Base-by-base conservation (phyloP, 495 filamentous ascomycete genomes). In the Diplogelasinospora grovesii region DNA sequence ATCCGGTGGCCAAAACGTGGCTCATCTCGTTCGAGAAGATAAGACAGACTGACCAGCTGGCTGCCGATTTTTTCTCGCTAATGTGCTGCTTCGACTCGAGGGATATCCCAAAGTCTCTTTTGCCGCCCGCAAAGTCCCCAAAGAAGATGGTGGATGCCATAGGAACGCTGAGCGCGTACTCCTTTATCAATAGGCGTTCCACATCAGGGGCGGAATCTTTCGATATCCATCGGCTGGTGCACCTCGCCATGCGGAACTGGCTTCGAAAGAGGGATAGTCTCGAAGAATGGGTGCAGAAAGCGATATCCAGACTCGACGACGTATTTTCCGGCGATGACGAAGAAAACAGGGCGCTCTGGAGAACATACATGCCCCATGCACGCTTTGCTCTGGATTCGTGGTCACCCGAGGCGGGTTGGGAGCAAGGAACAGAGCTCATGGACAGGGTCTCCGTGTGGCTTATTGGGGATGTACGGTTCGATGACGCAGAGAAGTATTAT, bases 21-120 rank as follows among this genome's bases (percentile, higher is more conserved):
- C 52, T 60, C 8, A 39, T 65, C 11, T 65, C 61, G 2, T 59
- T 67, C 27, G 45, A 65, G 22, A 49, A 63, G 6, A 70, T 71
- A 20, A 52, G 49, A 7, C 22, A 54, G 24, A 29, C 50, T 16
- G 38, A 59, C 22, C 56, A 57, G 6, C 51, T 53, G 16, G 66
- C 66, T n/a, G 56, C 64, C 22, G 46, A 63, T 9, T 57, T 65
- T 15, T 45, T 73, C 2, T 61, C 52, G 22, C 52, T 68, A 11
- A 62, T 72, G 34, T 54, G 51, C 20, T 48, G 63, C 11, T 42
- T 70, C 1, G 67, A 60, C 15, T 53, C 63, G 24, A 56, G 68
- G 22, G 52, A 58, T 25, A 64, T 73, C 26, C 59, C 64, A 9
- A 61, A 5, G 46, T 70, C 3, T 51, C 57, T 36, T 7, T 13